Base-by-base conservation (phyloP, 1,284 basidiomycete species). In the Apiotrichum mycotoxinovorans region DNA sequence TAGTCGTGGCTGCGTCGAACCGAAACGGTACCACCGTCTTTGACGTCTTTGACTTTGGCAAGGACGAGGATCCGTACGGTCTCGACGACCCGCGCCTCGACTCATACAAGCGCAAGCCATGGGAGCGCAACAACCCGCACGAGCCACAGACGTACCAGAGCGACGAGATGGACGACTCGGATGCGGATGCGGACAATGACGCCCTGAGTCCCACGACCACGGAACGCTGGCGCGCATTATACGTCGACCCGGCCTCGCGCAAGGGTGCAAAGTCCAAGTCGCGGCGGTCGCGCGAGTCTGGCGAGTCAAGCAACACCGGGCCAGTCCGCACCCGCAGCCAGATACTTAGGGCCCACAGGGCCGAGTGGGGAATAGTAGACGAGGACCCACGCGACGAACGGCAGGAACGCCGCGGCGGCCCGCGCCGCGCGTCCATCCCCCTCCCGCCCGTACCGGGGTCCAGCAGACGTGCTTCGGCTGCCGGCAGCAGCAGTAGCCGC, bases 1-100 rank as follows among this genome's bases (percentile, higher is more conserved):
- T 91, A 82, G 90, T 91, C 69, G 89, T 97, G 45, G 91, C 91
- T 7, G 93, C 93, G 23, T 91, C 89, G 67, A 91, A 92, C 68
- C 82, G 87, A 45, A 84, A 83, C 55, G 86, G 89, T 57, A 78
- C 83, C 17, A 93, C 91, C 1, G 73, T 76, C 12, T 78, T 75
- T 50, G 75, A 76, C 54, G 70, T 78, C 10, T 75, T 76, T 54
- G 66, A 74, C 55, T 78, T 77, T 52, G 70, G 71, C 30, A 38
- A 53, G n/a, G 25, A 38, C 22, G 45, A 61, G 17, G 51, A 66
- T 37, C 45, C 56, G 1, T 63, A 62, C 8, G 71, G 67, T 2
- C 54, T 75, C 3, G 75, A 74, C 54, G 70, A 76, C 57, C 66
- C 69, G 18, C 27, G 47, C 20, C 66, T 76, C 33, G 76, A 76